A percentile compares a stretch with the other conserved stretches of the same genome.
Conservation (phyloP, 192 early-diverging fungal species). For the Entomortierella lignicola region DNA sequence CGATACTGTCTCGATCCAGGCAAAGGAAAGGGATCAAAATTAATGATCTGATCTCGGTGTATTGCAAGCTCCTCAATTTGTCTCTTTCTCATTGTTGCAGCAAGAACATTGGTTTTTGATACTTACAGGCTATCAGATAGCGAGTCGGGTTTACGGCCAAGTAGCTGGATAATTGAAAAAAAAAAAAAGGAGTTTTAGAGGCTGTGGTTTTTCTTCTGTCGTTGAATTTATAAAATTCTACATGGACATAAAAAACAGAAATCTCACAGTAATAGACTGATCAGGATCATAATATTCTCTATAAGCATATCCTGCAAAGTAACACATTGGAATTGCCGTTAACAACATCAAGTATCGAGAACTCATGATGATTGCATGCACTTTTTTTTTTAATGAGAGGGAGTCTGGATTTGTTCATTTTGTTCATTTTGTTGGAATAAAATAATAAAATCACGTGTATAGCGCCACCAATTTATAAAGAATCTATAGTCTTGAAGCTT, state of each 20-base stretch:
- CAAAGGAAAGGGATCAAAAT: background rate
- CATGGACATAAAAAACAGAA: background rate
- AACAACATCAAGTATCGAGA: constrained; percentile 35
- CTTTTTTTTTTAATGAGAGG: background rate
- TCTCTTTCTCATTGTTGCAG: background rate
- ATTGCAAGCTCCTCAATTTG: too few species aligned
- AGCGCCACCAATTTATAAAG: background rate
- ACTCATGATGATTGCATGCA: constrained; percentile 11
- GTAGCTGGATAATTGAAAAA: constrained; percentile 1
- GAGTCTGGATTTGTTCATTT: too few species aligned
- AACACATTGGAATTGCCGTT: constrained; percentile 39
- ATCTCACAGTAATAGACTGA: constrained; percentile 21
- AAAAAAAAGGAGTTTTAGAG: background rate
- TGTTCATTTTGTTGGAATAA: too few species aligned
- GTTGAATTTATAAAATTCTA: background rate
- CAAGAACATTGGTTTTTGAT: too few species aligned
- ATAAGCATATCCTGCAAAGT: constrained; percentile 49
- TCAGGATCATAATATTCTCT: constrained; percentile 41
- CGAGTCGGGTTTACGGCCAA: constrained; percentile 40
- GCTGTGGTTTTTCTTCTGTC: background rate
- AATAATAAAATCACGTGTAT: background rate
- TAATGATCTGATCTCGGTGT: too few species aligned
- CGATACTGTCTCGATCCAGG: constrained; percentile 9
- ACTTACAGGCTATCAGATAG: constrained; percentile 37
- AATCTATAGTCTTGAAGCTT: too few species aligned